phyloP scores from a whole-genome alignment of 441 rosid genomes.

The Raphanus hybrid region DNA sequence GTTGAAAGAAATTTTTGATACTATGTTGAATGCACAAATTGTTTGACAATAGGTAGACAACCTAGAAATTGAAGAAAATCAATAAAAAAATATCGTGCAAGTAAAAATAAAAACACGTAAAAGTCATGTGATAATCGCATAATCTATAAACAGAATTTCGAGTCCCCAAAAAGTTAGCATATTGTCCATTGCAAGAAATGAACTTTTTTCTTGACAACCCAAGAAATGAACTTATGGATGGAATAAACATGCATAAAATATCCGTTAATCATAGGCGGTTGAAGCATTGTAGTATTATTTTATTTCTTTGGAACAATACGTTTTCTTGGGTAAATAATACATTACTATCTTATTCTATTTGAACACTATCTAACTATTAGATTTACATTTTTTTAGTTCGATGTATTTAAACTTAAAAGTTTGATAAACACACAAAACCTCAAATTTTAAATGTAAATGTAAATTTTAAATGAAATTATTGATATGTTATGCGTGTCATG shows the following conservation, averaged over 20 bases:
- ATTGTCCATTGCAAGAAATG: too few species aligned
- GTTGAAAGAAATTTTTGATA: neutral
- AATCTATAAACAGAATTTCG: too few species aligned
- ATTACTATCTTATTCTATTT: too few species aligned
- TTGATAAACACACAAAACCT: neutral
- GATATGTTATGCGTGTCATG: constrained; percentile 3
- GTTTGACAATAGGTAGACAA: neutral
- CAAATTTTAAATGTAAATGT: neutral
- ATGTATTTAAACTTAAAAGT: neutral
- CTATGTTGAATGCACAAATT: neutral
- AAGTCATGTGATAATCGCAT: too few species aligned
- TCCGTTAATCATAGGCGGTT: neutral
- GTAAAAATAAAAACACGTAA: too few species aligned
- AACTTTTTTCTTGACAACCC: too few species aligned
- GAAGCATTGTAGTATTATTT: too few species aligned
- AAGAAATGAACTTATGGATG: neutral
- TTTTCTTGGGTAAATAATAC: too few species aligned
- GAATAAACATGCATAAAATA: neutral
- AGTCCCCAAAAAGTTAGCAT: too few species aligned
- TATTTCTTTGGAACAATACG: too few species aligned
- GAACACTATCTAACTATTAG: too few species aligned
- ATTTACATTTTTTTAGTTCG: neutral
- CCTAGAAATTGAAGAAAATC: neutral
- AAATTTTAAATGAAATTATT: neutral
- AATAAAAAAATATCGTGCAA: too few species aligned